Percentiles rank a stretch among this genome's conserved stretches.
These are phyloP conservation scores for Penicillium sp. DNA, from an alignment of 2,329 filamentous ascomycete species.

Conservation along the genomic window DNA sequence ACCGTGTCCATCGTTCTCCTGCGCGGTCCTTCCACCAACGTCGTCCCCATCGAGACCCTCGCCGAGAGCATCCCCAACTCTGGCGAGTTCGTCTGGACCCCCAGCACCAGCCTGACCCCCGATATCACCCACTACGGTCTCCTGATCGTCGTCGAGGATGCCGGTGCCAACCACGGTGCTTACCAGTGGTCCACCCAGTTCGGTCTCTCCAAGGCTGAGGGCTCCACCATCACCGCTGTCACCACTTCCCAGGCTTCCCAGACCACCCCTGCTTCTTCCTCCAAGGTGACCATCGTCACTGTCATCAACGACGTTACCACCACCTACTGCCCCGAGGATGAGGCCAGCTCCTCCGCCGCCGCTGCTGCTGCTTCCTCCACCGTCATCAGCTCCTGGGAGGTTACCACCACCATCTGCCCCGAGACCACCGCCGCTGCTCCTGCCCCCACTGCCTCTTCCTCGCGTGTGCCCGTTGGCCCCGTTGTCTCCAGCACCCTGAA, in stretches of 20 bases:
- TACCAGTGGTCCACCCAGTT: constrained; percentile 70
- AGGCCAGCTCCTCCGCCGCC: constrained; percentile 21
- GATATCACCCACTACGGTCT: constrained; percentile 64
- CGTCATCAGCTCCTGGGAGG: constrained; percentile 14
- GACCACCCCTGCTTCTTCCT: constrained; percentile 17
- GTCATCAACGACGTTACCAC: constrained; percentile 15
- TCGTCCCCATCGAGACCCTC: constrained; percentile 58
- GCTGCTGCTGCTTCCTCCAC: constrained; percentile 16
- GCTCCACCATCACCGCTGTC: constrained; percentile 16
- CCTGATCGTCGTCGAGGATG: constrained; percentile 65
- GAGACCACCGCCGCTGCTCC: constrained; percentile 24
- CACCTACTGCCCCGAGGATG: constrained; percentile 19
- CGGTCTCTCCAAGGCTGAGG: constrained; percentile 54
- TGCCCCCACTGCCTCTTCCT: constrained; percentile 20
- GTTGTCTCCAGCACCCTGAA: constrained; percentile 16
- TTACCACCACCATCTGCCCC: constrained; percentile 30
- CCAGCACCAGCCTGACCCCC: constrained; percentile 54
- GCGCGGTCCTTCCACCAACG: constrained; percentile 63
- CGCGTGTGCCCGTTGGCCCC: constrained; percentile 10
- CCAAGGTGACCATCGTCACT: constrained; percentile 9
- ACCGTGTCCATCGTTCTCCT: constrained; percentile 64
- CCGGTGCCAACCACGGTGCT: constrained; percentile 49
- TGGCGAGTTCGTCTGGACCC: constrained; percentile 63
- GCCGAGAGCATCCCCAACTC: constrained; percentile 62
- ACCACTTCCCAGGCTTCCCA: constrained; percentile 15